Base-by-base conservation (phyloP, 441 rosid genomes). In the Viola pubescens region DNA sequence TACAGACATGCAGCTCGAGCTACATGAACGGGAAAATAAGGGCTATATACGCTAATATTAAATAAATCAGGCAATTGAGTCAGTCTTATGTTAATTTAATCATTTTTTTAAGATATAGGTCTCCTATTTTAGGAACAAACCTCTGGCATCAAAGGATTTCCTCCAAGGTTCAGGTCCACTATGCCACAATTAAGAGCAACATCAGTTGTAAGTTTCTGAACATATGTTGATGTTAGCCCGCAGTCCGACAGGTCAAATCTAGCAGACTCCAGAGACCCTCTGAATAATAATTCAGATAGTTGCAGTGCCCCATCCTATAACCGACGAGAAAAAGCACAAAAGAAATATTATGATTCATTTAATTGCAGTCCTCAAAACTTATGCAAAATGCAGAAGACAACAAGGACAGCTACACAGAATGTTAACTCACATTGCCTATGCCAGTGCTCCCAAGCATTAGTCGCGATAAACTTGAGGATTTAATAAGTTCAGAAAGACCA, bases 181-280 rank as follows among this genome's bases (percentile, higher is more conserved):
- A 87, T 80, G 69, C 85, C 71, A 59, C 71, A 63, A 54, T 75
- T 70, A 65, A 85, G 64, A 56, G 73, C 61, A 59, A 57, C 64
- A 52, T 73, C 67, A 44, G 62, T 53, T 61, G 44, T 54, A 67
- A 83, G 80, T 64, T 62, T 77, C 66, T 67, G 71, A 73, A 81
- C 57, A 70, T 64, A 84, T 37, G 72, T 61, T 52, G 83, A 63
- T 40, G 79, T 68, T 54, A 94, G 63, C 67, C 85, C 89, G 63
- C 94, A 91, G 70, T 66, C 73, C 13, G 99, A 88, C 62, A 91
- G 74, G 73, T 85, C 95, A 50, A 94, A 88, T 77, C 82, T 88
- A 69, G 82, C 72, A 69, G 81, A 73, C 68, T 91, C 97, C 48
- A 79, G 87, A 63, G 73, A 70, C 42, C 69, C 75, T 38, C 62